phyloP scores from a whole-genome alignment of 2,329 filamentous ascomycete species.

The Talaromyces islandicus region DNA sequence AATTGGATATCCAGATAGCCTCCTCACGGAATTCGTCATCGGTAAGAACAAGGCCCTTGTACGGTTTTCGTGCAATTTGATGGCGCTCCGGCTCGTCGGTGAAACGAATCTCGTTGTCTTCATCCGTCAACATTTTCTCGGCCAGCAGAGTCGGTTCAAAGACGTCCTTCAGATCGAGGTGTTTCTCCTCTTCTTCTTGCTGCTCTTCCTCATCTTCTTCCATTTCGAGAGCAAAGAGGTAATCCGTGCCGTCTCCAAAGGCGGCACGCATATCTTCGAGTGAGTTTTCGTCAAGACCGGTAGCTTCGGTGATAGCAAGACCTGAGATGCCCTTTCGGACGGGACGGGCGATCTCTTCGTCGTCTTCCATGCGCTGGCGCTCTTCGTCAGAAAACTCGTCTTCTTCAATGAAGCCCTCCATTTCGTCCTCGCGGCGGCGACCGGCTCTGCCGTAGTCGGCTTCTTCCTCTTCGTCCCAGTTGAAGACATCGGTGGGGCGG shows the following conservation, averaged over 20 bases:
- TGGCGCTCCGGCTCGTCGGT: slow-evolving; percentile 90
- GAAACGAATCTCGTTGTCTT: slow-evolving; percentile 84
- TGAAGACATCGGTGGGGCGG: slow-evolving; percentile 79
- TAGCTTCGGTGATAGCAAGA: slow-evolving; percentile 66
- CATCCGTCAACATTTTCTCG: slow-evolving; percentile 91
- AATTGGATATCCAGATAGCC: slow-evolving; percentile 81
- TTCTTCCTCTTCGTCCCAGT: slow-evolving; percentile 81
- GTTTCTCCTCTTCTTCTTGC: slow-evolving; percentile 70
- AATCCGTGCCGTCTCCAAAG: slow-evolving; percentile 93
- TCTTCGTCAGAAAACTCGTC: slow-evolving; percentile 87
- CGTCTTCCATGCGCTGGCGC: slow-evolving; percentile 59
- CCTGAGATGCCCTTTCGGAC: slow-evolving; percentile 63
- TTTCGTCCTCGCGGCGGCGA: slow-evolving; percentile 65
- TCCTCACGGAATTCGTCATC: slow-evolving; percentile 88
- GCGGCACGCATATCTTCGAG: slow-evolving; percentile 95
- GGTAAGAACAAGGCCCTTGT: slow-evolving; percentile 72
- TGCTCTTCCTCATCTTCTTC: slow-evolving; percentile 80
- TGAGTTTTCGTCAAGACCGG: slow-evolving; percentile 83
- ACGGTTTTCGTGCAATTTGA: slow-evolving; percentile 83
- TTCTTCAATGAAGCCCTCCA: slow-evolving; percentile 95
- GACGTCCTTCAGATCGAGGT: slow-evolving; percentile 90
- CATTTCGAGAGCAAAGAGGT: slow-evolving; percentile 85
- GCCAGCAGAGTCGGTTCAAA: slow-evolving; percentile 94
- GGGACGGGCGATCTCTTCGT: slow-evolving; percentile 81
- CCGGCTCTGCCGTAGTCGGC: slow-evolving; percentile 45